phyloP scores from a whole-genome alignment of 163 green algal species.

The Volvox carteri region DNA sequence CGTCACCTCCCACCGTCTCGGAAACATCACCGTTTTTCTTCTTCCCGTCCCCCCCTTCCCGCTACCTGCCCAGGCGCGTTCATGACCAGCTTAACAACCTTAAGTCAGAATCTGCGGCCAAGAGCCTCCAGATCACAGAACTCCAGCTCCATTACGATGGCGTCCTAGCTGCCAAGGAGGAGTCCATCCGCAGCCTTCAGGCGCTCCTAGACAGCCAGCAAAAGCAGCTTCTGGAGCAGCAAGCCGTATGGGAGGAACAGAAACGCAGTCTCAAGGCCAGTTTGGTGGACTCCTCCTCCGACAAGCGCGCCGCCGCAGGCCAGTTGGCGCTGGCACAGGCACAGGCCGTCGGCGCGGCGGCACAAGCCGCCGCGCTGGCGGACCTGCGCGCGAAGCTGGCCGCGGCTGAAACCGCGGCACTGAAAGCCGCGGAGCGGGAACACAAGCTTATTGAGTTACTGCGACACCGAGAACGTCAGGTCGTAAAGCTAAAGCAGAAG shows the following conservation, averaged over 20 bases:
- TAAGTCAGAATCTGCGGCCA: background rate
- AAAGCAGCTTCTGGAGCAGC: constrained; percentile 10
- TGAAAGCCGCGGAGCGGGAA: background rate
- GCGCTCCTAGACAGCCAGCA: constrained; percentile 55
- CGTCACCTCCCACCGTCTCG: too few species aligned
- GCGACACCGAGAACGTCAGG: constrained; percentile 19
- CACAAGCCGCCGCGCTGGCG: background rate
- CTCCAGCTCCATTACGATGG: constrained; percentile 55
- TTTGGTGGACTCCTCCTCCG: constrained; percentile 24
- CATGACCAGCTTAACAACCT: constrained; percentile 34
- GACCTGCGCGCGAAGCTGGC: background rate
- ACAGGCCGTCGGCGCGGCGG: background rate
- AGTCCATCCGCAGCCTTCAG: constrained; percentile 58
- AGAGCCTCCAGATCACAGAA: constrained; percentile 28
- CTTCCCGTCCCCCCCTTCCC: background rate
- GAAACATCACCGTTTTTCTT: background rate
- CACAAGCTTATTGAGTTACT: background rate
- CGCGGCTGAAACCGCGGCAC: background rate
- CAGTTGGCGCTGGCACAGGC: constrained; percentile 21
- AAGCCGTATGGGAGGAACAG: constrained; percentile 53
- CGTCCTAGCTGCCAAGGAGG: constrained; percentile 63
- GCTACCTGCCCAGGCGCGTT: background rate
- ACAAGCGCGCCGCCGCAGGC: background rate
- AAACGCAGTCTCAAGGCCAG: constrained; percentile 44
- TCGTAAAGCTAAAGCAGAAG: constrained; percentile 16